phyloP scores from a whole-genome alignment of 2,329 filamentous ascomycete genomes.

The Onygenales sp. region DNA sequence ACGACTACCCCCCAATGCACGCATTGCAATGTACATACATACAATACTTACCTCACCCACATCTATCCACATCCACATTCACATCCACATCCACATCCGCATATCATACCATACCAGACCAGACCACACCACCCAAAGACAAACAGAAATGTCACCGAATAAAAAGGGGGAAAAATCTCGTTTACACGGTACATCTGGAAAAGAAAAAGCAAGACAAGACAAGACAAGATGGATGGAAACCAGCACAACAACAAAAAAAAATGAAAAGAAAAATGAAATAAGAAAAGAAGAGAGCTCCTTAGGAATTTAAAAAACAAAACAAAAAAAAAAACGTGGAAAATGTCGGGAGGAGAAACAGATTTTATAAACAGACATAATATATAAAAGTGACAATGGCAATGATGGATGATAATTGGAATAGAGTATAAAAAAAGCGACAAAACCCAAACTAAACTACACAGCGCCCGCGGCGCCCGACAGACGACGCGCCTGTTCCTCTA shows the following conservation, averaged over 20 bases:
- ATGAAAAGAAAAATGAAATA: neutral
- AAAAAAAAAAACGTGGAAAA: conserved; percentile 1
- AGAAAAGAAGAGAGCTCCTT: no score
- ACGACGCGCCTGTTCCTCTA: neutral
- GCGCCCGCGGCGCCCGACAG: neutral
- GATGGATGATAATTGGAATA: no score
- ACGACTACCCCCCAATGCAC: no score
- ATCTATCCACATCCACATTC: no score
- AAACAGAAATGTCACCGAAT: conserved; percentile 13
- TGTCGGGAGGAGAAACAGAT: no score
- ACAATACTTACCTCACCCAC: no score
- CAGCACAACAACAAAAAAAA: conserved; percentile 9
- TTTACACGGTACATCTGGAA: neutral
- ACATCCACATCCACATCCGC: no score
- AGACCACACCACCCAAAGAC: no score
- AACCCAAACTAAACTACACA: neutral
- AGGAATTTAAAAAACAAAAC: conserved; percentile 6
- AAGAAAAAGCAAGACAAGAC: conserved; percentile 1
- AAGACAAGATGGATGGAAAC: conserved; percentile 5
- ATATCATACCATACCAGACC: no score
- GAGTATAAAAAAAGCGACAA: neutral
- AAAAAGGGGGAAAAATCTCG: conserved; percentile 13
- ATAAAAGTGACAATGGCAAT: no score
- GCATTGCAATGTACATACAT: no score
- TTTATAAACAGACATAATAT: no score